Percentiles rank a stretch among this genome's conserved stretches.
Conservation (phyloP, 352 stramenopile species). For the Globisporangium spinosum region DNA sequence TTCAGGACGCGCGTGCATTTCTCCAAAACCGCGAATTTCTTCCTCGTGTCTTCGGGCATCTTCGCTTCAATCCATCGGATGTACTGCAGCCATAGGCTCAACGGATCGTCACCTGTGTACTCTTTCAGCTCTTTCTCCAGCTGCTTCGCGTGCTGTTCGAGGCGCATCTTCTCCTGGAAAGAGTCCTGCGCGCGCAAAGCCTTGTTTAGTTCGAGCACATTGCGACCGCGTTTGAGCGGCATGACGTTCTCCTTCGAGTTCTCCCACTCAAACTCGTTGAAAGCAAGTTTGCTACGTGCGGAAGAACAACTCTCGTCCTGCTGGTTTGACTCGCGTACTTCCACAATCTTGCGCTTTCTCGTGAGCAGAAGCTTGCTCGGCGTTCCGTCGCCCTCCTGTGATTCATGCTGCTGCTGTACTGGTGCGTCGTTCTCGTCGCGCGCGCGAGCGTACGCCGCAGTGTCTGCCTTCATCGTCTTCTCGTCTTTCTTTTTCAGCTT, state of each 20-base stretch:
- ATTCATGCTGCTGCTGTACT: background rate
- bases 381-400: conserved; percentile 5
- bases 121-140: conserved; percentile 41
- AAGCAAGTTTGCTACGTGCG: conserved; percentile 5
- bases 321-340: conserved; percentile 20
- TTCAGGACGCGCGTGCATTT: conserved; percentile 75
- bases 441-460: conserved; percentile 2
- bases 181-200: conserved; percentile 60
- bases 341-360: conserved; percentile 38
- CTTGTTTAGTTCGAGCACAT: conserved; percentile 75
- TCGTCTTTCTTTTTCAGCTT: background rate
- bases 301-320: conserved; percentile 1
- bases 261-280: conserved; percentile 73
- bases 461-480: conserved; percentile 8
- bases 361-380: conserved; percentile 9
- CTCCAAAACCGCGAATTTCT: conserved; percentile 73
- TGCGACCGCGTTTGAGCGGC: conserved; percentile 74
- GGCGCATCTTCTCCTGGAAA: conserved; percentile 51
- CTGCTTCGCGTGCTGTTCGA: conserved; percentile 52
- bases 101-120: conserved; percentile 63
- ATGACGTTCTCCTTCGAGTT: conserved; percentile 87
- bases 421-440: conserved; percentile 22
- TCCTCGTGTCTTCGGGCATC: conserved; percentile 78
- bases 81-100: conserved; percentile 67
- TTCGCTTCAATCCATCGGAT: conserved; percentile 78